A percentile compares a stretch with the other conserved stretches of the same genome.
Conservation (phyloP, 129 eudicot genomes). For the Glebionis coronaria region DNA sequence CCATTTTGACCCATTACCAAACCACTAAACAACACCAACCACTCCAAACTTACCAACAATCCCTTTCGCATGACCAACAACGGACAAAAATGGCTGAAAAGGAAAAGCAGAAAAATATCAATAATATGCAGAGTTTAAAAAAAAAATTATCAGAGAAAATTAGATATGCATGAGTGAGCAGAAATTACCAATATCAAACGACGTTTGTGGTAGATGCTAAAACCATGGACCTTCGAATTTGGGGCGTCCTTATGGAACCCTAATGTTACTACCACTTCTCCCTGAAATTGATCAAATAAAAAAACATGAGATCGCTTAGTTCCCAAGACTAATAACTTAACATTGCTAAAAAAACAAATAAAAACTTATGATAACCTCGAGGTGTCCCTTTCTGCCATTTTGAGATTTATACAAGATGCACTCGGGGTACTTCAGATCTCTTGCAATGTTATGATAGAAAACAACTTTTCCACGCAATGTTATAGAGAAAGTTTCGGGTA, state of each 20-base stretch:
- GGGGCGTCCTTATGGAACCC: slow-evolving; percentile 42
- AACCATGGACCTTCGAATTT: slow-evolving; percentile 44
- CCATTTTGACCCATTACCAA: not conserved
- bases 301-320: too few species aligned
- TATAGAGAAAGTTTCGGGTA: slow-evolving; percentile 43
- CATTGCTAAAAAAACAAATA: not conserved
- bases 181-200: slow-evolving; percentile 49
- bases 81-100: slow-evolving; percentile 43
- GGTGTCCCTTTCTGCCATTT: slow-evolving; percentile 24
- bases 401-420: slow-evolving; percentile 51
- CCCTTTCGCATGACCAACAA: slow-evolving; percentile 17
- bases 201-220: slow-evolving; percentile 54
- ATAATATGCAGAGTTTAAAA: slow-evolving; percentile 4
- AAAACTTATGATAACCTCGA: slow-evolving; percentile 14
- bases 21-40: not conserved
- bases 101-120: not conserved
- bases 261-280: too few species aligned
- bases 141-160: not conserved
- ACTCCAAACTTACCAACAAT: slow-evolving; percentile 39
- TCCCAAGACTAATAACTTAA: too few species aligned
- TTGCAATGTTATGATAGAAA: slow-evolving; percentile 46
- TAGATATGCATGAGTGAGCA: not conserved
- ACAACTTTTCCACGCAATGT: slow-evolving; percentile 35
- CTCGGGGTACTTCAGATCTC: slow-evolving; percentile 40
- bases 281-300: too few species aligned